These are phyloP conservation scores for Capillidium heterosporum DNA, from an alignment of 371 early-diverging fungal species.

Conservation along the genomic window DNA sequence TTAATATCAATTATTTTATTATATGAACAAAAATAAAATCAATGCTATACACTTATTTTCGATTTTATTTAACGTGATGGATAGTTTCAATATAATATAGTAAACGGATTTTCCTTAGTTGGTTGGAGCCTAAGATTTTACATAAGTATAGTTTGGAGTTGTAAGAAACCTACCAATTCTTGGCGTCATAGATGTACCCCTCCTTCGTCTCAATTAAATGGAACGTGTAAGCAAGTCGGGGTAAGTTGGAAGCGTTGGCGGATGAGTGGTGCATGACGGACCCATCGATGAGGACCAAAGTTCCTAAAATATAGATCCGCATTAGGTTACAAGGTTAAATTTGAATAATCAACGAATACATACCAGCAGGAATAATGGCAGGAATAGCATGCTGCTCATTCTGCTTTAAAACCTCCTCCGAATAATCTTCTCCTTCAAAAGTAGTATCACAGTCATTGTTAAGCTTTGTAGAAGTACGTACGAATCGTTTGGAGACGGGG, in stretches of 20 bases:
- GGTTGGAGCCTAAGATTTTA: no score
- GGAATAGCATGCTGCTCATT: slow-evolving; percentile 6
- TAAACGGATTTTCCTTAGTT: no score
- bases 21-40: no score
- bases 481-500: slow-evolving; percentile 54
- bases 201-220: slow-evolving; percentile 52
- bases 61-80: no score
- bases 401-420: slow-evolving; percentile 12
- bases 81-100: no score
- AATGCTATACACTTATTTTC: no score
- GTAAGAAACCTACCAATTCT: slow-evolving; percentile 11
- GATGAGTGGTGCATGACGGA: slow-evolving; percentile 67
- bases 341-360: neutral
- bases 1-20: no score
- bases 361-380: slow-evolving; percentile 15
- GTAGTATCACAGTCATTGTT: slow-evolving; percentile 19
- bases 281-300: slow-evolving; percentile 81
- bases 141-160: no score
- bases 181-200: slow-evolving; percentile 39
- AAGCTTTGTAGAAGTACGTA: slow-evolving; percentile 30
- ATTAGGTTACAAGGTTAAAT: neutral
- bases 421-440: slow-evolving; percentile 27
- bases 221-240: slow-evolving; percentile 85
- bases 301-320: slow-evolving; percentile 23
- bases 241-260: slow-evolving; percentile 53